These are phyloP conservation scores for Pyracantha coccinea DNA, from an alignment of 331 rosid species.

Conservation along the genomic window DNA sequence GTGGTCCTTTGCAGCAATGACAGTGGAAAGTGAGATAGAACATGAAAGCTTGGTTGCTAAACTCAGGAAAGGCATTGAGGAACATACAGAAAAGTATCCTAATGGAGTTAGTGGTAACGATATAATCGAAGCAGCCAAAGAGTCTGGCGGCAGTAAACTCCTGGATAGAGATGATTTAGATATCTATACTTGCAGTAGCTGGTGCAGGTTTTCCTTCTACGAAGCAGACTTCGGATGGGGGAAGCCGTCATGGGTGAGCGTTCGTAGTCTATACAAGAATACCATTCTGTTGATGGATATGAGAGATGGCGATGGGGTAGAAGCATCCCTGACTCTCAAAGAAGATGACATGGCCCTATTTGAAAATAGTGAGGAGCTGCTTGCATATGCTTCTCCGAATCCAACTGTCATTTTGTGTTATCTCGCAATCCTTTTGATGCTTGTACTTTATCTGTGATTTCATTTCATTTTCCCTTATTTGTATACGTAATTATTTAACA, in stretches of 20 bases:
- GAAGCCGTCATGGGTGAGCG: slow-evolving; percentile 19
- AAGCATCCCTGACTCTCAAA: slow-evolving; percentile 7
- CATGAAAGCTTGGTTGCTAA: slow-evolving; percentile 7
- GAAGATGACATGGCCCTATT: slow-evolving; percentile 1
- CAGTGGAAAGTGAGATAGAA: neutral
- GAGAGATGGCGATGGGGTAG: slow-evolving; percentile 12
- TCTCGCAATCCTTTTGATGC: neutral
- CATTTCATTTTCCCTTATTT: neutral
- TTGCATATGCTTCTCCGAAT: slow-evolving; percentile 3
- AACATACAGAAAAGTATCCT: neutral
- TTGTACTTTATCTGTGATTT: too few species aligned
- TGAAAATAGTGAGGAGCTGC: neutral
- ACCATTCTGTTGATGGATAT: slow-evolving; percentile 4
- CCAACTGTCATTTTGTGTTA: neutral
- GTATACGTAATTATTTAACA: neutral
- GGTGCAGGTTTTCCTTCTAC: slow-evolving; percentile 25
- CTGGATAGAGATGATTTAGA: neutral
- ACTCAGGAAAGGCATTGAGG: slow-evolving; percentile 8
- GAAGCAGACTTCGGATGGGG: slow-evolving; percentile 30
- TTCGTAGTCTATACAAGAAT: neutral
- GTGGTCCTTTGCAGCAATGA: too few species aligned
- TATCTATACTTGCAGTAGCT: slow-evolving; percentile 11
- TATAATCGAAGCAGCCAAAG: neutral
- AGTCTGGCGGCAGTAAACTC: neutral
- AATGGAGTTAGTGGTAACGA: neutral